Percentiles rank a stretch among this genome's conserved stretches.
Conservation (phyloP, 495 filamentous ascomycete genomes). For the Jackrogersella multiformis region DNA sequence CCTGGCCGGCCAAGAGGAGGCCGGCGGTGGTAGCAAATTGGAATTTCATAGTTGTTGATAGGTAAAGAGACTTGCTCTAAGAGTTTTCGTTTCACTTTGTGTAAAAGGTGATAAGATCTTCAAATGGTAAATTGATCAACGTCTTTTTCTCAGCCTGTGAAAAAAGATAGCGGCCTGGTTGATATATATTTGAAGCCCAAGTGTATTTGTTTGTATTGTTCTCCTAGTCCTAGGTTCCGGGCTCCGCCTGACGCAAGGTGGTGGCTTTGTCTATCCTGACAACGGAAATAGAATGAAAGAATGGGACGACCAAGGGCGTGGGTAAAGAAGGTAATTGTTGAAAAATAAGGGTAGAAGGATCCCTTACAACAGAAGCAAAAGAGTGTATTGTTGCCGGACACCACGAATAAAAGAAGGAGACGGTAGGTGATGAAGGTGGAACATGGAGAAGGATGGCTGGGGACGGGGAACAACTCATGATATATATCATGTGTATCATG, state of each 20-base stretch:
- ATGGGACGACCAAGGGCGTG: slow-evolving; percentile 25
- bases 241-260: not conserved
- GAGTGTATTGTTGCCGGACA: slow-evolving; percentile 32
- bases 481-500: slow-evolving; percentile 19
- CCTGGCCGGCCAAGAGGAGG: slow-evolving; percentile 40
- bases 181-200: slow-evolving; percentile 8
- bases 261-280: slow-evolving; percentile 31
- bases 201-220: slow-evolving; percentile 8
- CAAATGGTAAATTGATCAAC: slow-evolving; percentile 26
- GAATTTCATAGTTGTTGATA: slow-evolving; percentile 37
- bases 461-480: slow-evolving; percentile 15
- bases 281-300: slow-evolving; percentile 30
- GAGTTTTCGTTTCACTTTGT: not conserved
- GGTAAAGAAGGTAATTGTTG: slow-evolving; percentile 37
- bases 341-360: slow-evolving; percentile 3
- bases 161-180: slow-evolving; percentile 10
- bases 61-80: slow-evolving; percentile 14
- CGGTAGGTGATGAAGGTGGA: not conserved
- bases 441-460: not conserved
- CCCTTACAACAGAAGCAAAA: slow-evolving; percentile 25
- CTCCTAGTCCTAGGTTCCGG: not conserved
- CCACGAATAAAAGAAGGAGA: slow-evolving; percentile 28
- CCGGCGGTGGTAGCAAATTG: slow-evolving; percentile 33
- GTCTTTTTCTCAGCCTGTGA: slow-evolving; percentile 29
- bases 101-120: not conserved